These are phyloP conservation scores for Blastocystis sp. DNA, from an alignment of 352 stramenopile genomes.

Conservation along the genomic window DNA sequence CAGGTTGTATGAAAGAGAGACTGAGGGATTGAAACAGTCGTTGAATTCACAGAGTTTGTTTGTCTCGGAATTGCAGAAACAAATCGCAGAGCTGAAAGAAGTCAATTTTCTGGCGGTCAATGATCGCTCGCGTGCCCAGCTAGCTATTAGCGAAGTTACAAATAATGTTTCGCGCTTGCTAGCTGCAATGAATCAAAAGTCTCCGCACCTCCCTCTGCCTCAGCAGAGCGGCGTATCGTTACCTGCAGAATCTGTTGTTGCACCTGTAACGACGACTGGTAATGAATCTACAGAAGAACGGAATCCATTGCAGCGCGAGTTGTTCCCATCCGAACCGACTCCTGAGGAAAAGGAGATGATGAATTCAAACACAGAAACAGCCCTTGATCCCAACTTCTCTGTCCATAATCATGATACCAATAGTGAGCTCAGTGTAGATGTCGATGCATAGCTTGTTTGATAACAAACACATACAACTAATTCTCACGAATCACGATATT, in stretches of 20 bases:
- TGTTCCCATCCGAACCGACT: not conserved
- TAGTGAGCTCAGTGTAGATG: slow-evolving; percentile 20
- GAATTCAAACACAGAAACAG: not conserved
- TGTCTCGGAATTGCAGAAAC: slow-evolving; percentile 1
- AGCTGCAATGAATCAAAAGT: slow-evolving; percentile 1
- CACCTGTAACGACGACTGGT: not conserved
- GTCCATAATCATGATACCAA: slow-evolving; percentile 8
- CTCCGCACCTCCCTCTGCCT: not conserved
- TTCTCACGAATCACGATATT: slow-evolving; percentile 76
- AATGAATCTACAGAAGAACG: not conserved
- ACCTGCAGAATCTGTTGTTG: not conserved
- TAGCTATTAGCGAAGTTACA: slow-evolving; percentile 26
- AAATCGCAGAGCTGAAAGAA: slow-evolving; percentile 17
- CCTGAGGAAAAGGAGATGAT: slow-evolving; percentile 24
- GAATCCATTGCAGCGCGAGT: not conserved
- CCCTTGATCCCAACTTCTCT: not conserved
- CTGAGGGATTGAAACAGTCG: slow-evolving; percentile 7
- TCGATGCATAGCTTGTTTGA: slow-evolving; percentile 16
- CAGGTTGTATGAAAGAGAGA: not conserved
- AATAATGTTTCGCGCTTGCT: slow-evolving; percentile 8
- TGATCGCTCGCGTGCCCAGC: not conserved
- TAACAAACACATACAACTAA: not conserved
- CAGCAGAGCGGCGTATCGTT: not conserved
- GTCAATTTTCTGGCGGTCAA: slow-evolving; percentile 4
- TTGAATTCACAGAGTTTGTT: slow-evolving; percentile 10